Percentiles rank a stretch among this genome's conserved stretches.
Conservation (phyloP, 164 flowering plant species). For the Vitis cinerea region DNA sequence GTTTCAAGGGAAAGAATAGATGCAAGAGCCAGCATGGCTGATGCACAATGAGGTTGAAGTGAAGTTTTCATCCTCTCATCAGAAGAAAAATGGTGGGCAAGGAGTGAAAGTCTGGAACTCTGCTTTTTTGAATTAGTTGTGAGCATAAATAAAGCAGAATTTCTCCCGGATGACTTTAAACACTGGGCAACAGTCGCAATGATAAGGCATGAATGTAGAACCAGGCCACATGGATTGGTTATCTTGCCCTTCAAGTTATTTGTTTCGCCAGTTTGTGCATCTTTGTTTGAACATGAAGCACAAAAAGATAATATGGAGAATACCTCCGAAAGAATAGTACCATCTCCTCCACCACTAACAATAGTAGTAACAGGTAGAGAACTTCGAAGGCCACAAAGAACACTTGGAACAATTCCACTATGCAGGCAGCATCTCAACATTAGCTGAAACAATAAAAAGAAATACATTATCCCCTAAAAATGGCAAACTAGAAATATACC, state of each 20-base stretch:
- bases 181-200: slow-evolving; percentile 77
- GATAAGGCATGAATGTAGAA: slow-evolving; percentile 67
- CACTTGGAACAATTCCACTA: slow-evolving; percentile 41
- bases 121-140: slow-evolving; percentile 75
- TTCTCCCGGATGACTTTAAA: slow-evolving; percentile 72
- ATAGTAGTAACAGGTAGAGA: slow-evolving; percentile 69
- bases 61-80: slow-evolving; percentile 47
- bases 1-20: slow-evolving; percentile 81
- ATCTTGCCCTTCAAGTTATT: slow-evolving; percentile 48
- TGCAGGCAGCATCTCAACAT: slow-evolving; percentile 71
- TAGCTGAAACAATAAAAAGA: slow-evolving; percentile 54
- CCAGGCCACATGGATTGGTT: slow-evolving; percentile 47
- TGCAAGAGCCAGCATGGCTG: slow-evolving; percentile 92
- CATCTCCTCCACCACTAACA: slow-evolving; percentile 88
- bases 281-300: slow-evolving; percentile 45
- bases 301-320: slow-evolving; percentile 70
- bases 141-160: slow-evolving; percentile 73
- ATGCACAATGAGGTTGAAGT: slow-evolving; percentile 59
- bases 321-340: slow-evolving; percentile 75
- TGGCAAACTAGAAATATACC: no score
- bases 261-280: slow-evolving; percentile 45
- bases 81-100: slow-evolving; percentile 67
- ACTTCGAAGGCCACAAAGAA: slow-evolving; percentile 83
- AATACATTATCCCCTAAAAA: no score
- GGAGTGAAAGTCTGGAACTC: slow-evolving; percentile 64